Evolutionary conservation across 108 stramenopile genomes (phyloP), one percentile per base, ranked within the genome.

Genomic region (Nitzschia inconspicua): DNA sequence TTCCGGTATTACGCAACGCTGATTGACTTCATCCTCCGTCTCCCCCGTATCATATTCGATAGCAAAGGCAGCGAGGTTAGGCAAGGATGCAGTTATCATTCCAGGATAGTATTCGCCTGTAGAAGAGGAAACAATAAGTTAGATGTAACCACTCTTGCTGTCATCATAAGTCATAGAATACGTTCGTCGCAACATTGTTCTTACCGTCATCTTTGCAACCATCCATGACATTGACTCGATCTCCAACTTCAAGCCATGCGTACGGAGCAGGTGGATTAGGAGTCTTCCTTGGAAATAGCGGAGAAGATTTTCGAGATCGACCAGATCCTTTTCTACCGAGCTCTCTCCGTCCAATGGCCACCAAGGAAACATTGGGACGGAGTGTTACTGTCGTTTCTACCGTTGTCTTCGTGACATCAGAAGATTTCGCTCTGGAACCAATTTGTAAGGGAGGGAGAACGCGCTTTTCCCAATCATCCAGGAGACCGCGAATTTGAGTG

Each of bases 41-140:
- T 82, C 81, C 7, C 70, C 81, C 53, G 78, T 77, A 39, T 53
- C 42, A 44, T 72, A 82, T 4, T 7, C 35, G 31, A 82, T 61
- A 24, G 58, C 60, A 47, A 60, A 82, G 2, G 57, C 55, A 16
- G 37, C 58, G 14, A 51, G 47, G 43, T 72, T 57, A 3, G 70
- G 22, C 29, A 53, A 50, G 10, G 69, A 61, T 29, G 30, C 37
- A 0, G 50, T 32, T 10, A 82, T 60, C 13, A 36, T 57, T 36
- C 68, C 75, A 20, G 37, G 30, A 57, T 76, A 78, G 57, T 65
- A 82, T 11, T 66, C 68, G 66, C 37, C 59, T 0, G 41, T 7
- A 6, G 34, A 10, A 14, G 2, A 25, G n/a, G 40, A 28, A 39
- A 60, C 8, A 44, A 26, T 13, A n/a, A n/a, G n/a, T n/a, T n/a